phyloP scores from a whole-genome alignment of 345 rosid genomes.

The Aegle marmelos region DNA sequence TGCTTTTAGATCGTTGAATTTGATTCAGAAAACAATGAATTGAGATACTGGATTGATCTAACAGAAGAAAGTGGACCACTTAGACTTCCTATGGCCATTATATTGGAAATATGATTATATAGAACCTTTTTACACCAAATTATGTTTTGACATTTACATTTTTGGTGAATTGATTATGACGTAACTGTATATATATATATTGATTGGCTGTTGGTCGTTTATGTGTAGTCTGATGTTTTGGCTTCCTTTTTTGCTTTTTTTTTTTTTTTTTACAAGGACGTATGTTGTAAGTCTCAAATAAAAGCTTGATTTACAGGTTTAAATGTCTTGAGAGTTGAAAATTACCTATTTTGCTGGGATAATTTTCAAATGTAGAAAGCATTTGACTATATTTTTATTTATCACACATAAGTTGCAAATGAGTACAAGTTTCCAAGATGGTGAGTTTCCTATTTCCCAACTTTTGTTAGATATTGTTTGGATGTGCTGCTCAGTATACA shows the following conservation, averaged over 20 bases:
- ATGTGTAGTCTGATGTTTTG: background rate
- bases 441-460: background rate
- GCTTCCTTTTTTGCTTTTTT: background rate
- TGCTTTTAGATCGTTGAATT: background rate
- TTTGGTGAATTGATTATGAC: background rate
- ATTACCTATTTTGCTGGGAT: background rate
- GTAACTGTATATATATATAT: background rate
- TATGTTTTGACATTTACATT: background rate
- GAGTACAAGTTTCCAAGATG: background rate
- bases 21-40: background rate
- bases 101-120: background rate
- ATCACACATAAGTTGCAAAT: background rate
- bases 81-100: background rate
- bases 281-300: background rate
- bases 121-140: background rate
- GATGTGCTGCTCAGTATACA: conserved; percentile 61
- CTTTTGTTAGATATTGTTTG: conserved; percentile 55
- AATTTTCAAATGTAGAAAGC: background rate
- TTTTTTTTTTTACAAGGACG: background rate
- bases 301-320: background rate
- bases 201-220: background rate
- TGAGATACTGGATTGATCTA: background rate
- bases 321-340: background rate
- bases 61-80: too few relatives aligned
- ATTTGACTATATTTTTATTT: background rate